These are phyloP conservation scores for Blakeslea trispora DNA, from an alignment of 371 early-diverging fungal genomes.

Conservation along the genomic window DNA sequence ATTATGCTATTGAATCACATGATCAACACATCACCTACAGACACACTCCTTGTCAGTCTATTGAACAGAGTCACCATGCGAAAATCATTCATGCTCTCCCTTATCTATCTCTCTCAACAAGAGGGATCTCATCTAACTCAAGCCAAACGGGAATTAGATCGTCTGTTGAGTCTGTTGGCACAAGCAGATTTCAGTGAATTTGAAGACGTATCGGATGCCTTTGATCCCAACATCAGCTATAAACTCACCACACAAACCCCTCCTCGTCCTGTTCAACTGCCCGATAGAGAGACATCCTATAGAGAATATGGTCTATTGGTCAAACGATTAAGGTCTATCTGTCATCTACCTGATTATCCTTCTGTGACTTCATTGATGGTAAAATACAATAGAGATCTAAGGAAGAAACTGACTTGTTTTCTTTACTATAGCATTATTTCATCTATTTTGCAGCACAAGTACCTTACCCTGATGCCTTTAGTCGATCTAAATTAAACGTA, in stretches of 20 bases:
- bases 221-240: slow-evolving; percentile 70
- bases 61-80: slow-evolving; percentile 33
- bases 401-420: not conserved
- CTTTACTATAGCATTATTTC: slow-evolving; percentile 18
- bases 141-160: slow-evolving; percentile 33
- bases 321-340: slow-evolving; percentile 31
- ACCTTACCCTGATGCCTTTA: slow-evolving; percentile 59
- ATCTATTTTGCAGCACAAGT: slow-evolving; percentile 40
- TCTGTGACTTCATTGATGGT: slow-evolving; percentile 46
- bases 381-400: not conserved
- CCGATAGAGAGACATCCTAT: slow-evolving; percentile 41
- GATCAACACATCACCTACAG: slow-evolving; percentile 2
- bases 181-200: slow-evolving; percentile 3
- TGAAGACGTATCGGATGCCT: slow-evolving; percentile 39
- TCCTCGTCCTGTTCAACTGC: slow-evolving; percentile 65
- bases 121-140: slow-evolving; percentile 29
- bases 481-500: slow-evolving; percentile 55
- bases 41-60: slow-evolving; percentile 15
- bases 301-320: slow-evolving; percentile 22
- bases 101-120: slow-evolving; percentile 37
- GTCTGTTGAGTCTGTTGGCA: slow-evolving; percentile 3
- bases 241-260: slow-evolving; percentile 72
- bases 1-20: slow-evolving; percentile 17
- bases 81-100: slow-evolving; percentile 33
- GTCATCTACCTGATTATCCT: slow-evolving; percentile 33